A percentile compares a stretch with the other conserved stretches of the same genome.
These are phyloP conservation scores for Citrus sp. DNA, from an alignment of 345 rosid species.

Conservation along the genomic window DNA sequence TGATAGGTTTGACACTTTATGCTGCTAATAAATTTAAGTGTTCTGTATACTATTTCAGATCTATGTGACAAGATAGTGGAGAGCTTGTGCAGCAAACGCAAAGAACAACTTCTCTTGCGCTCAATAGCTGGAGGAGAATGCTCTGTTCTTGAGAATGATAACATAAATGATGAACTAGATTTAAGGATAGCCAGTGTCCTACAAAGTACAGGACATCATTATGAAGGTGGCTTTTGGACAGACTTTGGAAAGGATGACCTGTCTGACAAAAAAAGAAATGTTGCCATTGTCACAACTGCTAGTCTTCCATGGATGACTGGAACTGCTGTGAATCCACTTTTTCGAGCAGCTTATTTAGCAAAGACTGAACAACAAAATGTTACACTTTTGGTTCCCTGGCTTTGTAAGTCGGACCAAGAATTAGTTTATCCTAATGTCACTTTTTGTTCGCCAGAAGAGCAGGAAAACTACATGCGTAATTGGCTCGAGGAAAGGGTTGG, in stretches of 20 bases:
- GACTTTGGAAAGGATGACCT: conserved; percentile 52
- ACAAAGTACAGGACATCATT: conserved; percentile 90
- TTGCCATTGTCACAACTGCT: conserved; percentile 94
- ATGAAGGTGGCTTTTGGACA: conserved; percentile 90
- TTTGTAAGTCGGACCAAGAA: conserved; percentile 90
- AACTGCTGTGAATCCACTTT: conserved; percentile 95
- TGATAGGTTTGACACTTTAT: background rate
- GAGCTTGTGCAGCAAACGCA: conserved; percentile 74
- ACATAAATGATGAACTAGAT: conserved; percentile 66
- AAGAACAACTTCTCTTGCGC: conserved; percentile 56
- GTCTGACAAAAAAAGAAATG: conserved; percentile 69
- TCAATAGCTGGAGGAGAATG: conserved; percentile 63
- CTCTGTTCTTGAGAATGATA: conserved; percentile 49
- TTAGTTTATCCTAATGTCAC: conserved; percentile 90
- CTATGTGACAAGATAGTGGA: conserved; percentile 80
- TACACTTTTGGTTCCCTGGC: conserved; percentile 98
- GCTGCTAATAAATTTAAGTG: background rate
- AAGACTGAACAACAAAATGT: conserved; percentile 81
- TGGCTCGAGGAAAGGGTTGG: conserved; percentile 97
- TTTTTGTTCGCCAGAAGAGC: conserved; percentile 92
- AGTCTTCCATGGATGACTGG: conserved; percentile 99
- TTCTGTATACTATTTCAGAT: conserved; percentile 46
- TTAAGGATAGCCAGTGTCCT: conserved; percentile 88
- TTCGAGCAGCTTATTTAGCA: conserved; percentile 88
- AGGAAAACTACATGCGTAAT: conserved; percentile 81